These are phyloP conservation scores for Rubroshorea leprosula DNA, from an alignment of 345 rosid species.

Conservation along the genomic window DNA sequence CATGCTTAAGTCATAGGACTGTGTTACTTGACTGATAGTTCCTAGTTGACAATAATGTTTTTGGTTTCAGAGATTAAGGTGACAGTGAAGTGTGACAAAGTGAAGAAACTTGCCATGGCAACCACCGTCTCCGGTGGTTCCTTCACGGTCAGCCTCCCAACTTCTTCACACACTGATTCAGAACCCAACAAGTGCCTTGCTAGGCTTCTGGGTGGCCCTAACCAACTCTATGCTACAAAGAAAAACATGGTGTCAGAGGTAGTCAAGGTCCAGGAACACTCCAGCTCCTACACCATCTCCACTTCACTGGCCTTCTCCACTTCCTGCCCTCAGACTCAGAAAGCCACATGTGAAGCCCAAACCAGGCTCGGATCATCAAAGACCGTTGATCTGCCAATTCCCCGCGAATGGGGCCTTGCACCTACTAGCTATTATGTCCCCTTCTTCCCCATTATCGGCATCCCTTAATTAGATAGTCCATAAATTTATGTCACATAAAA, in stretches of 20 bases:
- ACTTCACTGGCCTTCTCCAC: conserved; percentile 59
- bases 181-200: conserved; percentile 45
- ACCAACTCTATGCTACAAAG: conserved; percentile 45
- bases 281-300: conserved; percentile 38
- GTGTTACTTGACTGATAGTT: too few species aligned
- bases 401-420: conserved; percentile 82
- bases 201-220: conserved; percentile 51
- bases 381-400: conserved; percentile 74
- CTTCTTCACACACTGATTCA: background rate
- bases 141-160: conserved; percentile 56
- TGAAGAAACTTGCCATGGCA: conserved; percentile 34
- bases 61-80: conserved; percentile 48
- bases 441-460: conserved; percentile 79
- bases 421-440: conserved; percentile 80
- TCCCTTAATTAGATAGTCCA: conserved; percentile 41
- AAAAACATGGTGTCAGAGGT: conserved; percentile 41
- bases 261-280: conserved; percentile 20
- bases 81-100: conserved; percentile 50
- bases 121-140: conserved; percentile 43
- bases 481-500: background rate
- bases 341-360: conserved; percentile 14
- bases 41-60: background rate
- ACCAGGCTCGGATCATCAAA: conserved; percentile 40
- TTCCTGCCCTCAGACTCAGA: conserved; percentile 30
- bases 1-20: too few species aligned